A percentile compares a stretch with the other conserved stretches of the same genome.
Evolutionary conservation across 2,329 filamentous ascomycete genomes (phyloP).

Genomic region (Diaporthe aspalathi): DNA sequence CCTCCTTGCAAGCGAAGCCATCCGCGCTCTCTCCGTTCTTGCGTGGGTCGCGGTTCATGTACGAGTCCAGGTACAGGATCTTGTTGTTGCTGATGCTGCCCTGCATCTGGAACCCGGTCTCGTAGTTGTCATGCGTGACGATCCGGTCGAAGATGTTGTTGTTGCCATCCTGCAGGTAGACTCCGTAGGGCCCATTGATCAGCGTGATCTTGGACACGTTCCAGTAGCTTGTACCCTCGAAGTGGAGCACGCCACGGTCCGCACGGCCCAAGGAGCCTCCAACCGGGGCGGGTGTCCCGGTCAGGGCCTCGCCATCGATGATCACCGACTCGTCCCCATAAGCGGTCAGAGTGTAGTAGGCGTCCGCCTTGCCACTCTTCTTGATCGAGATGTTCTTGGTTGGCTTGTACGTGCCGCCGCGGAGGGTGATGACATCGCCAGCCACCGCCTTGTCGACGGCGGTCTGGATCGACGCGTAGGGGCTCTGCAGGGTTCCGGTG

Average conservation of each 20-base stretch:
- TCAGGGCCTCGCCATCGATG: conserved; percentile 56
- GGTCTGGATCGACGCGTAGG: conserved; percentile 59
- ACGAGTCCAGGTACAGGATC: conserved; percentile 57
- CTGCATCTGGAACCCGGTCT: conserved; percentile 53
- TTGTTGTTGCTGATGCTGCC: conserved; percentile 51
- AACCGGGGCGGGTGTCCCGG: conserved; percentile 55
- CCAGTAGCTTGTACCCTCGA: conserved; percentile 58
- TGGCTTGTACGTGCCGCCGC: conserved; percentile 57
- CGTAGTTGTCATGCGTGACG: conserved; percentile 52
- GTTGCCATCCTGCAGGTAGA: conserved; percentile 50
- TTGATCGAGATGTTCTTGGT: conserved; percentile 61
- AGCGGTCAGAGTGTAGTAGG: conserved; percentile 55
- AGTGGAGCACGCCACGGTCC: conserved; percentile 60
- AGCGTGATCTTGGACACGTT: conserved; percentile 55
- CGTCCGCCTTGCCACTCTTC: conserved; percentile 53
- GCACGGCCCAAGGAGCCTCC: conserved; percentile 52
- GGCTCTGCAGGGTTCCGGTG: conserved; percentile 52
- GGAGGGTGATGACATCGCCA: conserved; percentile 58
- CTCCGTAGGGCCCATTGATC: conserved; percentile 53
- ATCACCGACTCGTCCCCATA: conserved; percentile 58
- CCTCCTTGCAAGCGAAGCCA: conserved; percentile 60
- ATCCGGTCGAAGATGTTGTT: conserved; percentile 53
- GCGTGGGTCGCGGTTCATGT: conserved; percentile 58
- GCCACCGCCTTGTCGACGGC: conserved; percentile 58
- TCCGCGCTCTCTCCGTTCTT: conserved; percentile 65